Evolutionary conservation across 129 eudicot species (phyloP), one percentile per base, ranked within the genome.

Genomic region (Rutidosis leptorrhynchoides): DNA sequence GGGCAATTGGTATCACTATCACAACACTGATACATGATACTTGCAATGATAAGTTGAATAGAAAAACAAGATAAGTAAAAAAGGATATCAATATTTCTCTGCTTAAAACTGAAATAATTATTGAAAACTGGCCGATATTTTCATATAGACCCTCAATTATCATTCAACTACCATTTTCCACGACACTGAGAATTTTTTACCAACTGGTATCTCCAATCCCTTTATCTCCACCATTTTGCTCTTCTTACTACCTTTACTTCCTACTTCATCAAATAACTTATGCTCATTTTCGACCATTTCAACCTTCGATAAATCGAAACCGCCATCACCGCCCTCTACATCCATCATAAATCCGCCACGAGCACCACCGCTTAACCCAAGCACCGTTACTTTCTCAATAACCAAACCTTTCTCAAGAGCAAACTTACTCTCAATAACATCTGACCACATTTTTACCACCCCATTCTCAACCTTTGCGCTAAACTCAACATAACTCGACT

Each of bases 181-280:
- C 3, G 95, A 73, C 80, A 92, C 69, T 12, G 65, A 30, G 54
- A 92, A 92, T 32, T 72, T 70, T 74, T 85, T 85, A 70, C 98
- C 98, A 22, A 92, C 17, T 32, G 87, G 84, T 89, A 92, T 78
- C 58, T 84, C 73, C 84, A 92, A 66, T 66, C 98, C 98, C 43
- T 59, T 83, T 26, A 92, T 81, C 76, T 88, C 89, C 23, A 89
- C 87, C 98, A 85, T 85, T 76, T 79, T 79, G 55, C 79, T 79
- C 79, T 78, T 88, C 81, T 51, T 74, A 2, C 15, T 67, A 6
- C 75, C 78, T 11, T 64, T 84, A 1, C 70, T 82, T 53, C 58
- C 76, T 81, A 83, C 20, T 54, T 69, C 82, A 63, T 69, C 74
- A 4, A 65, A 20, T 68, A 77, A 63, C 65, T 27, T 46, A 23